Evolutionary conservation across 2,329 filamentous ascomycete species (phyloP).

Genomic region (Aspergillus carbonarius): DNA sequence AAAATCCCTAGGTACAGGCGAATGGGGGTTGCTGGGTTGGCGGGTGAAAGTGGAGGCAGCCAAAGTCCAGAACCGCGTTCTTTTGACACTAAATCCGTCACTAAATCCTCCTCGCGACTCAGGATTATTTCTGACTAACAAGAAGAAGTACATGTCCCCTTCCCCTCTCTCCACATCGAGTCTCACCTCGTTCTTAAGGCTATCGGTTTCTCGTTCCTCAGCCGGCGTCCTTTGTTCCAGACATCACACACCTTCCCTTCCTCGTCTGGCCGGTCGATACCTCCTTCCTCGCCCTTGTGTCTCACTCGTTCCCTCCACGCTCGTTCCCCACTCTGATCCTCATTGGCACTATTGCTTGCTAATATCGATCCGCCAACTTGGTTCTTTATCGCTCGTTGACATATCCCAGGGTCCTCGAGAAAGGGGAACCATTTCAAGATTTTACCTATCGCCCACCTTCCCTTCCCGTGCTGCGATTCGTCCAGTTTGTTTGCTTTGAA

Average conservation of each 20-base stretch:
- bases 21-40: background rate
- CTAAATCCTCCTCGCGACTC: background rate
- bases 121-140: background rate
- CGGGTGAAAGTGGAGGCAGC: background rate
- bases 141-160: background rate
- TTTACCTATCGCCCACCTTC: background rate
- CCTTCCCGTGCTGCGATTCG: background rate
- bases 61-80: background rate
- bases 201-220: background rate
- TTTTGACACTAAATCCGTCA: background rate
- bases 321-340: background rate
- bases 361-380: background rate
- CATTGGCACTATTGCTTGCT: background rate
- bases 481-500: constrained; percentile 16
- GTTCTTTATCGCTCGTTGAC: background rate
- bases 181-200: background rate
- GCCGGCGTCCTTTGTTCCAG: constrained; percentile 3
- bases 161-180: background rate
- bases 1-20: background rate
- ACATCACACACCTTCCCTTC: background rate
- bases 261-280: background rate
- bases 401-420: background rate
- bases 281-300: background rate
- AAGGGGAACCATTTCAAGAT: background rate
- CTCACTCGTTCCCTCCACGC: background rate